Base-by-base conservation (phyloP, 257 asterid genomes). In the Lithospermum erythrorhizon region DNA sequence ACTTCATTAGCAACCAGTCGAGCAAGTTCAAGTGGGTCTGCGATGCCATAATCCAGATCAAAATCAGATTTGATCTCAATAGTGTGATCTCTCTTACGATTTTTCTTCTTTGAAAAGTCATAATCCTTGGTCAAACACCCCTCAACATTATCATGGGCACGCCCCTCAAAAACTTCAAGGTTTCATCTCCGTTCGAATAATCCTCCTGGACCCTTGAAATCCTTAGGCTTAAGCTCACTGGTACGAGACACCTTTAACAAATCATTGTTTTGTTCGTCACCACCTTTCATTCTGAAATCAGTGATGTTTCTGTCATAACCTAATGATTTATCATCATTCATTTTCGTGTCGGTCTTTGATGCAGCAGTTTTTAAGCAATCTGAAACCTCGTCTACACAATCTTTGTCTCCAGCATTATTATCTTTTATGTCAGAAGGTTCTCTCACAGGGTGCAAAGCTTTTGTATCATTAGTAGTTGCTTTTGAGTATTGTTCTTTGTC, bases 1-100 rank as follows among this genome's bases (percentile, higher is more conserved):
- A 86, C 98, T 74, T 87, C 95, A n/a, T 77, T 82, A 53, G 95
- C 95, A 4, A 86, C 90, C 60, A 81, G 95, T 71, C 84, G 70
- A 55, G 96, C 95, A 61, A 88, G 58, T 72, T 91, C 93, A 30
- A 84, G 75, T 25, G 98, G 90, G 76, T 91, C 98, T 6, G 81
- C 63, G 64, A 79, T 75, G 57, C 87, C 87, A 63, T 74, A 82
- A 62, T 81, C 81, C 57, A 75, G 62, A 21, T 72, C 85, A 71
- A 64, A 67, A 55, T 77, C 82, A 60, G 85, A 72, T 59, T 67
- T 82, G 73, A 68, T 75, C 9, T 58, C 69, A 60, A 71, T 58
- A 35, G 56, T 65, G 58, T 58, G 27, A 56, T 77, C 77, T 69
- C 58, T 69, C 37, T 48, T 24, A 51, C 49, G 71, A 61, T 68